Evolutionary conservation across 2,329 filamentous ascomycete species (phyloP).

Genomic region (Colletotrichum sp.): DNA sequence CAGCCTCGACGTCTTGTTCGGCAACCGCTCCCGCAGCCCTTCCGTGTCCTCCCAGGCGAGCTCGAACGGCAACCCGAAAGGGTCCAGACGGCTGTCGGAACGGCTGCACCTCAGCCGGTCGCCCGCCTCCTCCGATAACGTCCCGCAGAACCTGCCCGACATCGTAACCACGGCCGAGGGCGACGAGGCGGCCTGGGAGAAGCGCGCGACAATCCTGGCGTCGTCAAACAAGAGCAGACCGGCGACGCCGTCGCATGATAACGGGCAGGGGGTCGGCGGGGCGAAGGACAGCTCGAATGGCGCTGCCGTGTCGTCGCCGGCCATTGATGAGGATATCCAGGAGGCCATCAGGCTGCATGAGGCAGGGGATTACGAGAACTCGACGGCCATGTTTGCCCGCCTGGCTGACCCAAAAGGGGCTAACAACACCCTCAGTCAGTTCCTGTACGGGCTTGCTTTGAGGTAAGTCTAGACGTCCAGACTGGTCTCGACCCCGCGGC

Average conservation of each 20-base stretch:
- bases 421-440: constrained; percentile 94
- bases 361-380: constrained; percentile 75
- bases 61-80: constrained; percentile 36
- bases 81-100: constrained; percentile 64
- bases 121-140: constrained; percentile 69
- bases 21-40: constrained; percentile 51
- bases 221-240: constrained; percentile 60
- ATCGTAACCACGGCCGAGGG: constrained; percentile 59
- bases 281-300: constrained; percentile 19
- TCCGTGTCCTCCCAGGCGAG: constrained; percentile 49
- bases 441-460: constrained; percentile 91
- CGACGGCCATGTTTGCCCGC: constrained; percentile 83
- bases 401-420: constrained; percentile 83
- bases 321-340: constrained; percentile 78
- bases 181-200: constrained; percentile 82
- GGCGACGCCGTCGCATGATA: constrained; percentile 34
- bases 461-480: constrained; percentile 58
- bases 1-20: constrained; percentile 51
- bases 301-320: constrained; percentile 50
- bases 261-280: background rate
- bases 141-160: constrained; percentile 81
- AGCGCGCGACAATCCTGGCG: constrained; percentile 87
- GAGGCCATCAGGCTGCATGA: constrained; percentile 96
- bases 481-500: background rate
- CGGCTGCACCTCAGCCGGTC: constrained; percentile 70